Percentiles rank a stretch among this genome's conserved stretches.
phyloP scores from a whole-genome alignment of 2,329 filamentous ascomycete species.

The Exophiala spinifera region DNA sequence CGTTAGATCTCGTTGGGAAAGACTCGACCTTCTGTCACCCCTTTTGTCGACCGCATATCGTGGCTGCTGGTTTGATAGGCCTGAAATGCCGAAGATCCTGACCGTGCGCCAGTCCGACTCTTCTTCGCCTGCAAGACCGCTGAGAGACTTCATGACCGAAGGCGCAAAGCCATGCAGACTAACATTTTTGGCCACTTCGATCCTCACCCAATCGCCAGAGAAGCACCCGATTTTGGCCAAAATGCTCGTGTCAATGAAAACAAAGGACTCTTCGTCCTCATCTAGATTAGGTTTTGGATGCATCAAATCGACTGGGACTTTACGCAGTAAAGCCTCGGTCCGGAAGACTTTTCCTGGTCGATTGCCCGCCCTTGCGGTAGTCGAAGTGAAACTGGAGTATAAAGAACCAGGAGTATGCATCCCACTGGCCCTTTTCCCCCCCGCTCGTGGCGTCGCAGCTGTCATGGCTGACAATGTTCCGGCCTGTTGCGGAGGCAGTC shows the following conservation, averaged over 20 bases:
- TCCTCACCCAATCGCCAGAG: slow-evolving; percentile 91
- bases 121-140: slow-evolving; percentile 43
- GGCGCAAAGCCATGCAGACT: slow-evolving; percentile 36
- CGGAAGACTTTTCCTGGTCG: slow-evolving; percentile 78
- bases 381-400: slow-evolving; percentile 81
- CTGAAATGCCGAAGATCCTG: slow-evolving; percentile 84
- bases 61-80: slow-evolving; percentile 52
- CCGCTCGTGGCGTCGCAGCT: slow-evolving; percentile 75
- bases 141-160: slow-evolving; percentile 14
- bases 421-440: slow-evolving; percentile 68
- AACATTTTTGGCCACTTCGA: slow-evolving; percentile 71
- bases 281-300: slow-evolving; percentile 80
- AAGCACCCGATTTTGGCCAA: slow-evolving; percentile 91
- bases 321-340: slow-evolving; percentile 69
- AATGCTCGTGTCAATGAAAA: slow-evolving; percentile 86
- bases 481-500: slow-evolving; percentile 71
- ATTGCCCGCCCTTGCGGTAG: slow-evolving; percentile 71
- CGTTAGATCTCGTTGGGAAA: slow-evolving; percentile 46
- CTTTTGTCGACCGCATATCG: slow-evolving; percentile 55
- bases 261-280: slow-evolving; percentile 79
- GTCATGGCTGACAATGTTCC: slow-evolving; percentile 78
- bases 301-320: slow-evolving; percentile 72
- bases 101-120: slow-evolving; percentile 78
- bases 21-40: slow-evolving; percentile 52
- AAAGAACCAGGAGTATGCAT: slow-evolving; percentile 81